These are phyloP conservation scores for Penicillium odoratum DNA, from an alignment of 495 filamentous ascomycete species.

Conservation along the genomic window DNA sequence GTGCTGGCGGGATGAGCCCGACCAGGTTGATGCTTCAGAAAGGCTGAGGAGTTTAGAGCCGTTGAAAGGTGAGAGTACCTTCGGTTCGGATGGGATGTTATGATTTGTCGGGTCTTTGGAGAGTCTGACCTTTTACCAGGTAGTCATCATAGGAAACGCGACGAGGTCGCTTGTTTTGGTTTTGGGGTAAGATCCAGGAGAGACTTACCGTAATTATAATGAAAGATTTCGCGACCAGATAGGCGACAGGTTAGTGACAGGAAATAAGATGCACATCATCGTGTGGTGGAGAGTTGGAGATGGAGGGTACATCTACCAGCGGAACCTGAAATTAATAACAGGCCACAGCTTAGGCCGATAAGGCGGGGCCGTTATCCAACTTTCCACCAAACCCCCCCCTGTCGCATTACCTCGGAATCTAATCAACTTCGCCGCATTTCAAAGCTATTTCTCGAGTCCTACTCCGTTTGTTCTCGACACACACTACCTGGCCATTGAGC, in stretches of 20 bases:
- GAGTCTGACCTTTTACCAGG: constrained; percentile 68
- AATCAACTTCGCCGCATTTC: neutral
- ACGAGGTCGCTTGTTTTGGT: constrained; percentile 5
- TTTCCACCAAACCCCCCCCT: neutral
- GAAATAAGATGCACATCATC: neutral
- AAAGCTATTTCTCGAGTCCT: neutral
- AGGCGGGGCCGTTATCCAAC: constrained; percentile 25
- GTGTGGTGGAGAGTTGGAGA: neutral
- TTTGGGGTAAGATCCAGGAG: neutral
- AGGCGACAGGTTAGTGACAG: neutral
- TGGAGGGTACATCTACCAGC: neutral
- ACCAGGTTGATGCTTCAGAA: neutral
- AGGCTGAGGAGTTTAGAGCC: neutral
- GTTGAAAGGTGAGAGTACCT: neutral
- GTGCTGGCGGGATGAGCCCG: neutral
- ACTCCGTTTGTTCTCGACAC: neutral
- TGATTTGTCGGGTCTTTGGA: constrained; percentile 13
- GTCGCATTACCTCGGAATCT: neutral
- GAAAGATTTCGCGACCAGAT: neutral
- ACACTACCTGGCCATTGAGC: neutral
- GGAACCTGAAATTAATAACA: neutral
- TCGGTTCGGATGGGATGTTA: neutral
- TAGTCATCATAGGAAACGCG: constrained; percentile 55
- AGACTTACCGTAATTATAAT: neutral
- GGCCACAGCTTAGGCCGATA: constrained; percentile 22